Evolutionary conservation across 176 grass and related monocot genomes (phyloP).

Genomic region (Musa schizocarpa): DNA sequence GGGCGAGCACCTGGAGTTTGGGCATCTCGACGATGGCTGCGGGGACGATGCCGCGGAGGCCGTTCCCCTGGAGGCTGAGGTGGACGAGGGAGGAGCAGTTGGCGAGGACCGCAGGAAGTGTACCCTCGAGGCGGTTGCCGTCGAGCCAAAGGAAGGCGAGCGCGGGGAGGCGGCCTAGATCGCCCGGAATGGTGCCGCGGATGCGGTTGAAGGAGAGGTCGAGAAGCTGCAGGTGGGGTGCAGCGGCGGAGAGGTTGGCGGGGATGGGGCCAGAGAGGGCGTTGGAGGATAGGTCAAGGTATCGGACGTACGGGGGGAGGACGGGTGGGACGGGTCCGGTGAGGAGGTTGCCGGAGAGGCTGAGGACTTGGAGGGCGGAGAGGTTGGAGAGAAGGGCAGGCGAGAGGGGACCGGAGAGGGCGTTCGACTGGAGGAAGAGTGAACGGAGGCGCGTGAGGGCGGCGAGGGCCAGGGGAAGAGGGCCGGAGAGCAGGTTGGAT

Average conservation of each 20-base stretch:
- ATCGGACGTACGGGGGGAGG: conserved; percentile 36
- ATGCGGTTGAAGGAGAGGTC: conserved; percentile 89
- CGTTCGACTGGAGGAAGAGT: conserved; percentile 79
- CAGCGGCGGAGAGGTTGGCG: conserved; percentile 29
- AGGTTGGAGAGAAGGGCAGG: conserved; percentile 59
- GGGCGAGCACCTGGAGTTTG: conserved; percentile 69
- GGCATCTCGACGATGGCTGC: conserved; percentile 53
- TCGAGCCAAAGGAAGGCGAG: conserved; percentile 92
- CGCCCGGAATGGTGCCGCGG: conserved; percentile 61
- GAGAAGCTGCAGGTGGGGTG: conserved; percentile 54
- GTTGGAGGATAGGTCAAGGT: conserved; percentile 91
- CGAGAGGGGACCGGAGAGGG: conserved; percentile 60
- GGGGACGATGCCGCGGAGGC: conserved; percentile 75
- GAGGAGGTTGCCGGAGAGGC: conserved; percentile 62
- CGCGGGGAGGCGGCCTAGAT: conserved; percentile 51
- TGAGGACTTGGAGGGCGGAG: conserved; percentile 58
- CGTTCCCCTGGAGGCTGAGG: conserved; percentile 76
- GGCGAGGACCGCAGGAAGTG: conserved; percentile 73
- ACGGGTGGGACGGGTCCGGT: conserved; percentile 49
- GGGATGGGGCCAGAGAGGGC: conserved; percentile 61
- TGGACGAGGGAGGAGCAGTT: conserved; percentile 78
- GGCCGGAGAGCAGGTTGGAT: conserved; percentile 59
- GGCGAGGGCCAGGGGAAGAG: conserved; percentile 47
- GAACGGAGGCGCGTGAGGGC: conserved; percentile 45
- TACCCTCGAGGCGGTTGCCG: conserved; percentile 76